A percentile compares a stretch with the other conserved stretches of the same genome.
Conservation (phyloP, 306 rosid genomes). For the Astragalus glycyphyllos region DNA sequence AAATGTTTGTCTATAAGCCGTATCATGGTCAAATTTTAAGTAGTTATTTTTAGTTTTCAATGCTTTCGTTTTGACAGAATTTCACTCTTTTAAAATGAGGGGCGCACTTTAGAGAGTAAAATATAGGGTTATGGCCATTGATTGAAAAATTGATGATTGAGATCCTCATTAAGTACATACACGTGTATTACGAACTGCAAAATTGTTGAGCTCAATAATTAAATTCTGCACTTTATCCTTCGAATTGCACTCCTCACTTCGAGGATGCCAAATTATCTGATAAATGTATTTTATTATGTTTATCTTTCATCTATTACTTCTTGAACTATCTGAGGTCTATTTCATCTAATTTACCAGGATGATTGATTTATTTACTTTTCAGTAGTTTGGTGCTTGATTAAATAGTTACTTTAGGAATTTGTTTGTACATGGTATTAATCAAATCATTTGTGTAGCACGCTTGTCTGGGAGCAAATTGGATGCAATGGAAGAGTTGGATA, state of each 20-base stretch:
- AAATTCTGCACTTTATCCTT: neutral
- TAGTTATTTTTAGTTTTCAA: constrained; percentile 17
- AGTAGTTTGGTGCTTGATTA: neutral
- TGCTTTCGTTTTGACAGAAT: constrained; percentile 1
- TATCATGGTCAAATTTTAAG: neutral
- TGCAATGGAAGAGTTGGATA: constrained; percentile 67
- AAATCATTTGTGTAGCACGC: constrained; percentile 56
- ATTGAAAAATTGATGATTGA: neutral
- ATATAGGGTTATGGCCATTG: neutral
- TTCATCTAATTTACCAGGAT: constrained; percentile 2
- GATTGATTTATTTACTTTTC: constrained; percentile 7
- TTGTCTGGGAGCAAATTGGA: constrained; percentile 63
- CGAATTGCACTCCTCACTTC: neutral
- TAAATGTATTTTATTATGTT: neutral
- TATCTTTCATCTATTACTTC: constrained; percentile 19
- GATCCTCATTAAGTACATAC: neutral
- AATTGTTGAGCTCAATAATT: too few relatives aligned
- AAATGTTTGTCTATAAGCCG: constrained; percentile 18
- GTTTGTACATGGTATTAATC: constrained; percentile 38
- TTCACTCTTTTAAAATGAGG: neutral
- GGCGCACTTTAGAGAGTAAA: neutral
- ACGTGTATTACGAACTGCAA: neutral
- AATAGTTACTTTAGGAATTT: constrained; percentile 16
- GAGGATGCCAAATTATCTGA: neutral
- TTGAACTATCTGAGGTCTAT: constrained; percentile 5